Evolutionary conservation across 2,329 filamentous ascomycete genomes (phyloP).

Genomic region (Diaporthe longicolla): DNA sequence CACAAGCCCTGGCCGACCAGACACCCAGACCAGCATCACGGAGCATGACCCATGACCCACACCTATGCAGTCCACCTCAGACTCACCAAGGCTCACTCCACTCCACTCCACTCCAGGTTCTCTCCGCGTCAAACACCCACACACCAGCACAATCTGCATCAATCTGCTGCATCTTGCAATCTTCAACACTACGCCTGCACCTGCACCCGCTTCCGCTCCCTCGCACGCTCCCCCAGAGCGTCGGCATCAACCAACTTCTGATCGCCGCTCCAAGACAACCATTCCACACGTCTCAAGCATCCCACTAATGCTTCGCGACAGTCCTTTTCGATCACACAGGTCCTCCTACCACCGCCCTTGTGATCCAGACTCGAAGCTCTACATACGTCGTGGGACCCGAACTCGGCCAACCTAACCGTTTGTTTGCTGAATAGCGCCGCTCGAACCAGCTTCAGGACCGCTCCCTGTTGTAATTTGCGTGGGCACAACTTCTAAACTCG

Average conservation of each 20-base stretch:
- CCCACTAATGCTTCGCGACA: slow-evolving; percentile 31
- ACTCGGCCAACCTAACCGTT: slow-evolving; percentile 8
- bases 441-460: background rate
- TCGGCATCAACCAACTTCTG: slow-evolving; percentile 1
- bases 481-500: slow-evolving; percentile 1
- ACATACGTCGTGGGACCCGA: slow-evolving; percentile 10
- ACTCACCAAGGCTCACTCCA: slow-evolving; percentile 31
- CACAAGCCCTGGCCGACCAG: slow-evolving; percentile 17
- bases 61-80: slow-evolving; percentile 35
- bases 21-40: slow-evolving; percentile 26
- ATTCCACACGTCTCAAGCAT: slow-evolving; percentile 22
- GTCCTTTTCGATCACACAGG: slow-evolving; percentile 23
- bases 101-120: slow-evolving; percentile 30
- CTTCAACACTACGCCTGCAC: slow-evolving; percentile 16
- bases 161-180: slow-evolving; percentile 28
- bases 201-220: background rate
- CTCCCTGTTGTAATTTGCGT: background rate
- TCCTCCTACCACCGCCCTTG: slow-evolving; percentile 29
- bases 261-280: background rate
- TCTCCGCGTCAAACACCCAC: slow-evolving; percentile 32
- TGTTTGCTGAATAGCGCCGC: slow-evolving; percentile 32
- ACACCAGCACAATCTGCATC: slow-evolving; percentile 29
- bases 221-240: background rate
- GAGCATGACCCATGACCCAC: slow-evolving; percentile 36
- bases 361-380: slow-evolving; percentile 28